These are phyloP conservation scores for Populus alba DNA, from an alignment of 345 rosid genomes.

Conservation along the genomic window DNA sequence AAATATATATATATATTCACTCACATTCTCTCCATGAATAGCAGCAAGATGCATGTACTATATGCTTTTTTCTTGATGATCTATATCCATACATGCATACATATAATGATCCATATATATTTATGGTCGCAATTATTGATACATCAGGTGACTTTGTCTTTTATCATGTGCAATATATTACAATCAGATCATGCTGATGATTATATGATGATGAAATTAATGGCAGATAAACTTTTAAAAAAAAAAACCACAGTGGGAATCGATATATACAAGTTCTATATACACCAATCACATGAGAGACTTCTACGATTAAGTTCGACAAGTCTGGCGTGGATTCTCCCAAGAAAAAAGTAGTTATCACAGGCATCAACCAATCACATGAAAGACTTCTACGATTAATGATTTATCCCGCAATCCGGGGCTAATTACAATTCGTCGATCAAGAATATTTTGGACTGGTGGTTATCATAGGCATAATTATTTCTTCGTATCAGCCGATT, in stretches of 20 bases:
- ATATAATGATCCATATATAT: not conserved
- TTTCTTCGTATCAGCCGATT: not conserved
- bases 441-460: too few relatives aligned
- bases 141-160: constrained; percentile 7
- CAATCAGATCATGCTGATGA: not conserved
- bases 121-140: constrained; percentile 26
- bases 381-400: too few relatives aligned
- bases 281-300: too few relatives aligned
- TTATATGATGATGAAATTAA: not conserved
- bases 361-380: too few relatives aligned
- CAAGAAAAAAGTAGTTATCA: too few relatives aligned
- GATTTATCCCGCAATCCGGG: too few relatives aligned
- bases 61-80: not conserved
- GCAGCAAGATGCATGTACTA: not conserved
- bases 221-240: not conserved
- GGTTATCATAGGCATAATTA: too few relatives aligned
- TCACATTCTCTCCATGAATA: constrained; percentile 21
- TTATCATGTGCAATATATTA: constrained; percentile 12
- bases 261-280: too few relatives aligned
- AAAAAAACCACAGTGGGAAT: too few relatives aligned
- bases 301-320: too few relatives aligned
- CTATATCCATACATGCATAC: not conserved
- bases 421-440: too few relatives aligned
- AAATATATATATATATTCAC: not conserved
- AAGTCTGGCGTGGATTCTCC: too few relatives aligned